Percentiles rank a stretch among this genome's conserved stretches.
Conservation (phyloP, 805 yeast species). For the Candida suzukii region DNA sequence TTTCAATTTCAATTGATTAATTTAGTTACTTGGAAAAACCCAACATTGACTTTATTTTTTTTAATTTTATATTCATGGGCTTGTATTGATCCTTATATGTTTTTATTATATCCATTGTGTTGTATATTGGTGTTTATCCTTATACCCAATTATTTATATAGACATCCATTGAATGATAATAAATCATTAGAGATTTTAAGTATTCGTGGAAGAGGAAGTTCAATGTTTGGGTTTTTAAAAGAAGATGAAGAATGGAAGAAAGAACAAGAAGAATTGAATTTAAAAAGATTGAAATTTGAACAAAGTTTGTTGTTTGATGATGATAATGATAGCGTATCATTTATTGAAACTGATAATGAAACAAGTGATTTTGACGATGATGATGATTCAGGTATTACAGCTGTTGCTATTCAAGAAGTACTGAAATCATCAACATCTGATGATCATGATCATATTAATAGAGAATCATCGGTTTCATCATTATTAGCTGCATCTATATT, state of each 20-base stretch:
- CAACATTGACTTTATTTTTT: conserved; percentile 57
- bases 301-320: background rate
- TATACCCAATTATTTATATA: conserved; percentile 60
- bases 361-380: conserved; percentile 9
- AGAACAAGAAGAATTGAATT: conserved; percentile 5
- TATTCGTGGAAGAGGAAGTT: conserved; percentile 42
- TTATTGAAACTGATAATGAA: background rate
- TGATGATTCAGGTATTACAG: conserved; percentile 4
- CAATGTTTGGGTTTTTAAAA: conserved; percentile 34
- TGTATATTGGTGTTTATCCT: conserved; percentile 49
- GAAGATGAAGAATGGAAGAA: conserved; percentile 12
- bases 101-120: conserved; percentile 57
- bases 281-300: conserved; percentile 1
- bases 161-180: conserved; percentile 67
- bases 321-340: no score
- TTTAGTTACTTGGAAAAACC: conserved; percentile 67
- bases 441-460: background rate
- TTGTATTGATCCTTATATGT: conserved; percentile 65
- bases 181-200: conserved; percentile 35
- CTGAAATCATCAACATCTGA: background rate
- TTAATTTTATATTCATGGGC: conserved; percentile 56
- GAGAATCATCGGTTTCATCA: background rate
- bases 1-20: conserved; percentile 56
- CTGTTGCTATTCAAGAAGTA: background rate
- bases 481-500: conserved; percentile 3